Evolutionary conservation across 2,329 filamentous ascomycete genomes (phyloP).

Genomic region (Fusarium stilboides): DNA sequence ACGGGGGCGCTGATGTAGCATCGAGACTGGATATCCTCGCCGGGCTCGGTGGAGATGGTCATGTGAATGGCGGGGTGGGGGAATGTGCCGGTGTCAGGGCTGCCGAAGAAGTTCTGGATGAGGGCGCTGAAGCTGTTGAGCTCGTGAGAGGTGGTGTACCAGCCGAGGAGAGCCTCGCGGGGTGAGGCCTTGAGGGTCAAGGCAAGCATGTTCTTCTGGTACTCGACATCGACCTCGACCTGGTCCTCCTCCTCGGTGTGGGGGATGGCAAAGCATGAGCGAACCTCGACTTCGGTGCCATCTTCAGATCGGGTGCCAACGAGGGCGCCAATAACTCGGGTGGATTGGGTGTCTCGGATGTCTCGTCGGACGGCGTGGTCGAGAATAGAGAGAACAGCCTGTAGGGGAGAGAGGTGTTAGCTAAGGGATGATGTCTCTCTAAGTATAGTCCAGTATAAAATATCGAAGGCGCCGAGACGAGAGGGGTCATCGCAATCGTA

Average conservation of each 20-base stretch:
- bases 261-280: slow-evolving; percentile 96
- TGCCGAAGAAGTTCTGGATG: slow-evolving; percentile 98
- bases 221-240: slow-evolving; percentile 99
- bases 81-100: slow-evolving; percentile 96
- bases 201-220: slow-evolving; percentile 99
- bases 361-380: slow-evolving; percentile 96
- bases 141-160: slow-evolving; percentile 98
- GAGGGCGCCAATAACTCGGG: slow-evolving; percentile 96
- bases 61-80: slow-evolving; percentile 98
- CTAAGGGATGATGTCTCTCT: not conserved
- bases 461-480: slow-evolving; percentile 19
- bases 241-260: slow-evolving; percentile 99
- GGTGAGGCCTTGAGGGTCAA: slow-evolving; percentile 95
- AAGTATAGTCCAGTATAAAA: slow-evolving; percentile 2
- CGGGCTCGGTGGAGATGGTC: slow-evolving; percentile 91
- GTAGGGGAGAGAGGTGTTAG: slow-evolving; percentile 31
- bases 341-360: slow-evolving; percentile 81
- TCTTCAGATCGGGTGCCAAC: slow-evolving; percentile 95
- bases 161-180: slow-evolving; percentile 93
- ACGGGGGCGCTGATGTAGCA: slow-evolving; percentile 97
- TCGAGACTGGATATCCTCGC: slow-evolving; percentile 88
- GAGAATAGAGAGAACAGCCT: slow-evolving; percentile 83
- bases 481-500: slow-evolving; percentile 62
- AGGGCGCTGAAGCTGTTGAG: slow-evolving; percentile 98
- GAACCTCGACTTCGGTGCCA: slow-evolving; percentile 95